Evolutionary conservation across 1,139 yeast species (phyloP).

Genomic region (Suhomyces atakaporum): DNA sequence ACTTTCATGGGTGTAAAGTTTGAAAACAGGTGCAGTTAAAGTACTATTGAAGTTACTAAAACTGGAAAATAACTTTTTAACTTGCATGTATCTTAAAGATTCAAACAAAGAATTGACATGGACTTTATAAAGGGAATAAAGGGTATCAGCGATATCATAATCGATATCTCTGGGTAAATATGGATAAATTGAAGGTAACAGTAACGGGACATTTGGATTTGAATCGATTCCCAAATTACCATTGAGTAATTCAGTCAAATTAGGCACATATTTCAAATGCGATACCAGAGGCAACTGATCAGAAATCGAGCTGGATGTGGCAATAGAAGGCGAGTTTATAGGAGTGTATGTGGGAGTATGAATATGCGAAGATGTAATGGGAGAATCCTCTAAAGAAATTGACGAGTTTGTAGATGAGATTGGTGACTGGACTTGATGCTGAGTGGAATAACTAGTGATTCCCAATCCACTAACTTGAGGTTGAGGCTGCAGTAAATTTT

Average conservation of each 20-base stretch:
- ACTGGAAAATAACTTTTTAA: slow-evolving; percentile 57
- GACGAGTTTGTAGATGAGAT: slow-evolving; percentile 24
- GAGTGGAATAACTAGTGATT: slow-evolving; percentile 8
- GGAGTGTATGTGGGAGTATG: slow-evolving; percentile 22
- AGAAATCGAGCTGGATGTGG: slow-evolving; percentile 16
- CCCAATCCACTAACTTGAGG: slow-evolving; percentile 15
- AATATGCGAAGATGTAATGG: slow-evolving; percentile 15
- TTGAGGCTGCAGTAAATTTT: slow-evolving; percentile 17
- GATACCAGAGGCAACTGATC: slow-evolving; percentile 23
- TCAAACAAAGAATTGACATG: slow-evolving; percentile 67
- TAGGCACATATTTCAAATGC: slow-evolving; percentile 39
- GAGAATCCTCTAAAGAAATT: slow-evolving; percentile 18
- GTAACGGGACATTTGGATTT: slow-evolving; percentile 34
- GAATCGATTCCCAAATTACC: slow-evolving; percentile 19
- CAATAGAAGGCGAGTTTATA: slow-evolving; percentile 20
- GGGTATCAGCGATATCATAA: slow-evolving; percentile 60
- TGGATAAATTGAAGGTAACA: slow-evolving; percentile 55
- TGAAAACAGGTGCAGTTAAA: slow-evolving; percentile 66
- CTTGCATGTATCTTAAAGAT: slow-evolving; percentile 65
- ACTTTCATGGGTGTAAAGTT: slow-evolving; percentile 53
- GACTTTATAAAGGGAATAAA: slow-evolving; percentile 60
- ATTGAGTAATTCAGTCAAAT: slow-evolving; percentile 33
- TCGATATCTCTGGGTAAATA: slow-evolving; percentile 54
- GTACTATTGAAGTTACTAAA: slow-evolving; percentile 58
- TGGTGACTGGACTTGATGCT: slow-evolving; percentile 25